These are phyloP conservation scores for Leccinum ochraceum DNA, from an alignment of 768 basidiomycete genomes.

Conservation along the genomic window DNA sequence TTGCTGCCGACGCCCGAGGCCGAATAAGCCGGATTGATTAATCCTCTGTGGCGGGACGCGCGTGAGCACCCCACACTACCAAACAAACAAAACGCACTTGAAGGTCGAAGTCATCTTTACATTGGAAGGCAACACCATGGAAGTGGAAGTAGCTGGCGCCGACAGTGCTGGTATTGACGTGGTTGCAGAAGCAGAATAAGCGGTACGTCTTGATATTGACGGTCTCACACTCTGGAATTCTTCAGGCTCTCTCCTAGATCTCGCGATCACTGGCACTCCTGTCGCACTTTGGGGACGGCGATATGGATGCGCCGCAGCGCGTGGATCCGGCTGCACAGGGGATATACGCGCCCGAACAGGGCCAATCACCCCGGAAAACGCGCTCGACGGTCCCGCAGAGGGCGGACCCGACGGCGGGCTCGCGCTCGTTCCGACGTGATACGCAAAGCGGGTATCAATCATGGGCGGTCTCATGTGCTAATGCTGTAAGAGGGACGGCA, in stretches of 20 bases:
- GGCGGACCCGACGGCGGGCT: constrained; percentile 35
- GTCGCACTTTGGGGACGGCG: constrained; percentile 32
- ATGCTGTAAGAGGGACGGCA: constrained; percentile 20
- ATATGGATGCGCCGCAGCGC: constrained; percentile 30
- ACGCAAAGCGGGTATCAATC: constrained; percentile 34
- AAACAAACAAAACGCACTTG: constrained; percentile 24
- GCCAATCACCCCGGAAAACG: constrained; percentile 20
- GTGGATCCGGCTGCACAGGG: constrained; percentile 25
- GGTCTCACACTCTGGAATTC: constrained; percentile 31
- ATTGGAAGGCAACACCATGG: background rate
- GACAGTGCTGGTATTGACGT: constrained; percentile 11
- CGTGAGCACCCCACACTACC: constrained; percentile 12
- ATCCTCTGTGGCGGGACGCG: constrained; percentile 16
- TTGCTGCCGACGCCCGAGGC: constrained; percentile 14
- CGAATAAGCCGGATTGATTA: constrained; percentile 29
- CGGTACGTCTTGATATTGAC: constrained; percentile 19
- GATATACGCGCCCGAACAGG: constrained; percentile 30
- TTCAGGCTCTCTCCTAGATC: constrained; percentile 32
- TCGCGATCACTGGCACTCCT: constrained; percentile 20
- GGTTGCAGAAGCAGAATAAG: constrained; percentile 8
- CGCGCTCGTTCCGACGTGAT: constrained; percentile 29
- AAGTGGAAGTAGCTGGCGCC: background rate
- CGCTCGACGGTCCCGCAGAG: constrained; percentile 25
- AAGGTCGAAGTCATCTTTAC: constrained; percentile 15
- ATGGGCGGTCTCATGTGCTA: constrained; percentile 37